Evolutionary conservation across 768 basidiomycete species (phyloP).

Genomic region (Suillus subluteus): DNA sequence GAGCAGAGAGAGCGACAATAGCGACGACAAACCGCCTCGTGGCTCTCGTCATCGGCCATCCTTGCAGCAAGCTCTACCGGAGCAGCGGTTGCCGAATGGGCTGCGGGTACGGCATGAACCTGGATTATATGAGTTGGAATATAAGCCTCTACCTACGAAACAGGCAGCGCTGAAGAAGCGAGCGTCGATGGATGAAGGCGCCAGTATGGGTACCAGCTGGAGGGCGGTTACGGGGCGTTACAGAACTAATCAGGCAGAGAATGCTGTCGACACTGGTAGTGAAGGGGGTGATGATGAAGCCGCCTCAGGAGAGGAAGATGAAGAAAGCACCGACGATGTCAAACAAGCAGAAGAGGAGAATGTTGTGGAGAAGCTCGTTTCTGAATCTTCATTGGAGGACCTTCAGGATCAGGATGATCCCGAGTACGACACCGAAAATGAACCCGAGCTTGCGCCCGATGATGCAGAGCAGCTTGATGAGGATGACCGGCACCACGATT

Average conservation of each 20-base stretch:
- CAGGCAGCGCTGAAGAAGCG: slow-evolving; percentile 31
- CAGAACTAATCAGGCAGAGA: not conserved
- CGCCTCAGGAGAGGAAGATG: not conserved
- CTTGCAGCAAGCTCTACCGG: not conserved
- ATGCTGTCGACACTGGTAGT: not conserved
- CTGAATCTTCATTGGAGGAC: not conserved
- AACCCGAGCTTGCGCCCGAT: not conserved
- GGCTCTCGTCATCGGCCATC: not conserved
- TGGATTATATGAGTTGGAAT: slow-evolving; percentile 22
- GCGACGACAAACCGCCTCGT: not conserved
- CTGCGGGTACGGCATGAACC: slow-evolving; percentile 17
- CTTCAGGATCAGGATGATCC: slow-evolving; percentile 15
- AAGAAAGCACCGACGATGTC: slow-evolving; percentile 7
- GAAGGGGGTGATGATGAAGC: slow-evolving; percentile 5
- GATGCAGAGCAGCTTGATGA: not conserved
- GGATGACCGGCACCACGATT: slow-evolving; percentile 11
- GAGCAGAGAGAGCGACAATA: not conserved
- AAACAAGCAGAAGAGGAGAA: slow-evolving; percentile 5
- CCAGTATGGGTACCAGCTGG: not conserved
- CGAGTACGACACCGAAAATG: slow-evolving; percentile 17
- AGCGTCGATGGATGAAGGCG: not conserved
- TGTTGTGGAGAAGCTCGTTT: not conserved
- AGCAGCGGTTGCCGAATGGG: slow-evolving; percentile 1
- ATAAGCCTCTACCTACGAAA: slow-evolving; percentile 32
- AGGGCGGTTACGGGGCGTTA: not conserved